phyloP scores from a whole-genome alignment of 1,284 basidiomycete species.

The Pholiota adiposa region DNA sequence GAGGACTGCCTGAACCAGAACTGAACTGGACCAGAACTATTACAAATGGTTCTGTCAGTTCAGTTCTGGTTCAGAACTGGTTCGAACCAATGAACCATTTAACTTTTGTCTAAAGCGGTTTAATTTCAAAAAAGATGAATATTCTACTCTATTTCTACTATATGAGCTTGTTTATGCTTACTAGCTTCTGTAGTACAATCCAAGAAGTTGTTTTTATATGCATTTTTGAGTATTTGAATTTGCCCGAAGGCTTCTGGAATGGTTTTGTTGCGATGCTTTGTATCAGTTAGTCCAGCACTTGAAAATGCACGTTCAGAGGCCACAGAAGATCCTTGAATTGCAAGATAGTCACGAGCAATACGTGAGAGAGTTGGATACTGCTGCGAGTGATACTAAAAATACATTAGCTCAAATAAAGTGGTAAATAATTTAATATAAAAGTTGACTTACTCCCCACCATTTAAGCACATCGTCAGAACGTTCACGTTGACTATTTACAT shows the following conservation, averaged over 20 bases:
- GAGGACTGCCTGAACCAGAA: not conserved
- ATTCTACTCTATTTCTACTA: not conserved
- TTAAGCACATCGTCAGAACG: no score
- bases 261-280: slow-evolving; percentile 16
- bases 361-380: slow-evolving; percentile 17
- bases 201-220: slow-evolving; percentile 16
- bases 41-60: not conserved
- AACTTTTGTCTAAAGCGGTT: not conserved
- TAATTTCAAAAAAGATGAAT: not conserved
- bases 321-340: slow-evolving; percentile 26
- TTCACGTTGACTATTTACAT: no score
- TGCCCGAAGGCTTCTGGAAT: slow-evolving; percentile 14
- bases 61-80: not conserved
- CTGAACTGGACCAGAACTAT: not conserved
- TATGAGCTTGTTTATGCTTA: not conserved
- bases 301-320: slow-evolving; percentile 25
- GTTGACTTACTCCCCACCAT: no score
- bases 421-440: no score
- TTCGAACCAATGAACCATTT: not conserved
- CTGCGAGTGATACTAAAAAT: no score
- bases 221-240: no score
- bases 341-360: slow-evolving; percentile 26
- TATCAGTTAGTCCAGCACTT: slow-evolving; percentile 20
- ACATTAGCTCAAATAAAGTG: no score
- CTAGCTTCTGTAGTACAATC: not conserved